A percentile compares a stretch with the other conserved stretches of the same genome.
Conservation (phyloP, 495 filamentous ascomycete species). For the Xylaria longipes region DNA sequence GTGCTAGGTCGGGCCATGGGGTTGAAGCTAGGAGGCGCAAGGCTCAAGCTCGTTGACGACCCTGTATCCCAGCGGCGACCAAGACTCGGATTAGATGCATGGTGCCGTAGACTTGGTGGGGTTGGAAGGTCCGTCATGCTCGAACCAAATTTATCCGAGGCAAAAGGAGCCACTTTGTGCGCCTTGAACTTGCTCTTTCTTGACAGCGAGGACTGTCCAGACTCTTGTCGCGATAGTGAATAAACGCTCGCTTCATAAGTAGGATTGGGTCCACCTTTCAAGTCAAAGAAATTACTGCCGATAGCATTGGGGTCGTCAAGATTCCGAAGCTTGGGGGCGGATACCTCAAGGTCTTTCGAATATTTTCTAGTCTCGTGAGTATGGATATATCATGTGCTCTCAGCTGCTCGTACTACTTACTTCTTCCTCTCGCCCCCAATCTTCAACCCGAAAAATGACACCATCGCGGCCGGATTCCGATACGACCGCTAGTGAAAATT, state of each 20-base stretch:
- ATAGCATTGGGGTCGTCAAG: conserved; percentile 9
- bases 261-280: conserved; percentile 15
- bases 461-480: conserved; percentile 42
- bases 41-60: conserved; percentile 38
- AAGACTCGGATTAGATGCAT: conserved; percentile 47
- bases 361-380: conserved; percentile 43
- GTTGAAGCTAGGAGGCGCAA: conserved; percentile 37
- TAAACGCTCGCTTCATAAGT: conserved; percentile 14
- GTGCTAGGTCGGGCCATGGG: conserved; percentile 40
- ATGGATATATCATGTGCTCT: not conserved
- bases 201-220: conserved; percentile 7
- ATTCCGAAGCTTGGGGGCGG: conserved; percentile 17
- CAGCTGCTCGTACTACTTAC: conserved; percentile 39
- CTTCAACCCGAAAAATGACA: conserved; percentile 58
- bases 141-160: conserved; percentile 39
- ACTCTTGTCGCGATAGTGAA: conserved; percentile 20
- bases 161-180: conserved; percentile 38
- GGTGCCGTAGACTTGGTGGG: conserved; percentile 39
- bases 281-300: conserved; percentile 5
- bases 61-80: conserved; percentile 39
- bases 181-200: conserved; percentile 31
- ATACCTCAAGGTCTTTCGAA: conserved; percentile 31
- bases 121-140: conserved; percentile 50
- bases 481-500: not conserved
- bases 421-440: conserved; percentile 57